phyloP scores from a whole-genome alignment of 2,329 filamentous ascomycete genomes.

The Paraphoma chrysanthemicola region DNA sequence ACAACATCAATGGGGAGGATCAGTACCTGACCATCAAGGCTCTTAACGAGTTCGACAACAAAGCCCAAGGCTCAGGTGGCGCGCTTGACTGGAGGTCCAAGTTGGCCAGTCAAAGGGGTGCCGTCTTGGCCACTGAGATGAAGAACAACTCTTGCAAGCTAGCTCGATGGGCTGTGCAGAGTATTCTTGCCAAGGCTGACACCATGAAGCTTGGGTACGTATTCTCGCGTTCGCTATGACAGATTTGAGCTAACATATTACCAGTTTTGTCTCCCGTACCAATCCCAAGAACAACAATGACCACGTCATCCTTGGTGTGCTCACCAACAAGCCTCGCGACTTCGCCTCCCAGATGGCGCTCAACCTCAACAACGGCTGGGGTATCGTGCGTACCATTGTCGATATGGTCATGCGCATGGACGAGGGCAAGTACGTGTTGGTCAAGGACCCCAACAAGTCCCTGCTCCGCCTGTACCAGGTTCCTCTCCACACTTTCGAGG shows the following conservation, averaged over 20 bases:
- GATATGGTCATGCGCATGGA: conserved; percentile 86
- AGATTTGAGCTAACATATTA: conserved; percentile 7
- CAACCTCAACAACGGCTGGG: conserved; percentile 96
- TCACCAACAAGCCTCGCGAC: conserved; percentile 97
- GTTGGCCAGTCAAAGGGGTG: conserved; percentile 91
- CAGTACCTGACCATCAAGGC: conserved; percentile 93
- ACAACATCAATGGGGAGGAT: conserved; percentile 88
- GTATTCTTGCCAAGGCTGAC: conserved; percentile 95
- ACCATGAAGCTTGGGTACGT: conserved; percentile 95
- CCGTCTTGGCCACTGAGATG: conserved; percentile 98
- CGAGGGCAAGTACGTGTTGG: conserved; percentile 80
- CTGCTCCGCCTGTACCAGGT: conserved; percentile 94
- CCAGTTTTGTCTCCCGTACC: conserved; percentile 89
- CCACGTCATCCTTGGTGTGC: conserved; percentile 93
- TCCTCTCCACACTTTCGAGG: conserved; percentile 85
- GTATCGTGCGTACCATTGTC: conserved; percentile 96
- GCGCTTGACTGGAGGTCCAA: conserved; percentile 97
- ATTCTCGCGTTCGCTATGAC: conserved; percentile 1
- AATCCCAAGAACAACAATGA: conserved; percentile 93
- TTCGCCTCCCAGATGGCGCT: conserved; percentile 98
- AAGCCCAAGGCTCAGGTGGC: conserved; percentile 92
- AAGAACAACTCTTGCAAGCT: conserved; percentile 99
- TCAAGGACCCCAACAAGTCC: conserved; percentile 95
- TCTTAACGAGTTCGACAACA: conserved; percentile 98
- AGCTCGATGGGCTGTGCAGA: conserved; percentile 95